Base-by-base conservation (phyloP, 2,329 filamentous ascomycete genomes). In the Monilinia fructigena region DNA sequence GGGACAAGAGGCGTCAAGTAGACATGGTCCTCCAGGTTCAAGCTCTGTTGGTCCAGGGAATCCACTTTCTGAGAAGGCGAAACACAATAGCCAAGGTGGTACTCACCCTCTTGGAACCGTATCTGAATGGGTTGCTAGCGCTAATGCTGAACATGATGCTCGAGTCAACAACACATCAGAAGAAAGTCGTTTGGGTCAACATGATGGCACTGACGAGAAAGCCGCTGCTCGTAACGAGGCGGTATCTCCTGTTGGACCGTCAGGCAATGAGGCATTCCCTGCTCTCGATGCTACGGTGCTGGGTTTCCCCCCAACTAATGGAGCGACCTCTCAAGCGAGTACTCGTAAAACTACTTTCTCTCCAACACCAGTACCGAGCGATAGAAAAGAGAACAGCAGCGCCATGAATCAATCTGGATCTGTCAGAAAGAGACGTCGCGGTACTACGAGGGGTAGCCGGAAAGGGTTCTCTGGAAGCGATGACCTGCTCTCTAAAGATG, bases 401-500 rank as follows among this genome's bases (percentile, higher is more conserved):
- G 52, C 56, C 28, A 65, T 68, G 35, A 67, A 69, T 47, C 64
- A 23, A 59, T 62, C 69, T n/a, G 74, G 82, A 4, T 86, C 85
- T 28, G 80, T 85, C 65, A 87, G 82, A 74, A 83, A 85, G 58
- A 84, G 89, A 55, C 84, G 89, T 56, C 84, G 91, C 42, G 87
- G 86, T 1, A 89, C 87, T 38, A 93, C 90, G 50, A 75, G 70
- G 45, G 84, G 85, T 68, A 90, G 86, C 72, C 85, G 85, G 42
- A 84, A 86, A 53, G 86, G 86, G 1, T 86, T 89, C 71, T 81
- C 84, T 65, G 83, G 84, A 18, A 80, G 83, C 1, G 93, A 97
- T 69, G 92, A 96, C 62, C 81, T 97, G 71, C 82, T 97, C 63
- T 83, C 85, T 38, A 86, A 86, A 65, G 83, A 85, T 7, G 91